These are phyloP conservation scores for Stagonosporopsis chrysanthemi DNA, from an alignment of 2,329 filamentous ascomycete species.

Conservation along the genomic window DNA sequence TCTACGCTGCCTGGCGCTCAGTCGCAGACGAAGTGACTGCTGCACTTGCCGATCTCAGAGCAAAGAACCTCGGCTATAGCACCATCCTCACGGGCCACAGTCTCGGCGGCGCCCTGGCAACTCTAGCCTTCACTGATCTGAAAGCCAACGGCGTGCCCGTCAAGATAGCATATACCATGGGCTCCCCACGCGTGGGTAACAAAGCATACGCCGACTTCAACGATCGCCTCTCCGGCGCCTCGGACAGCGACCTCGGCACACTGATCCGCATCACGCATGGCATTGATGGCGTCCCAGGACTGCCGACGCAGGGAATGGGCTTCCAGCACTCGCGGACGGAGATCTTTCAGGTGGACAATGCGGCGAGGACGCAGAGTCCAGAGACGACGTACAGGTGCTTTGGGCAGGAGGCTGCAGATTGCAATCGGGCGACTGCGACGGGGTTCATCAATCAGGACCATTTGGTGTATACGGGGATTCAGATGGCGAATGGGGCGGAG, in stretches of 20 bases:
- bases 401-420: slow-evolving; percentile 27
- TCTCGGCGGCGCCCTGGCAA: slow-evolving; percentile 70
- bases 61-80: slow-evolving; percentile 58
- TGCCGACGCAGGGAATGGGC: slow-evolving; percentile 66
- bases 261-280: slow-evolving; percentile 71
- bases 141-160: slow-evolving; percentile 14
- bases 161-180: slow-evolving; percentile 42
- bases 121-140: slow-evolving; percentile 55
- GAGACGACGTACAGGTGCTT: slow-evolving; percentile 24
- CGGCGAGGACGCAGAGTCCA: slow-evolving; percentile 14
- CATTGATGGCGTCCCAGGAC: slow-evolving; percentile 70
- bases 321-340: slow-evolving; percentile 73
- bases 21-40: slow-evolving; percentile 52
- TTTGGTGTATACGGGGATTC: slow-evolving; percentile 20
- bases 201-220: slow-evolving; percentile 58
- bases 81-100: slow-evolving; percentile 70
- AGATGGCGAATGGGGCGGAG: slow-evolving; percentile 18
- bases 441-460: slow-evolving; percentile 25
- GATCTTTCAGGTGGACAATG: slow-evolving; percentile 56
- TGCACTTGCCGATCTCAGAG: slow-evolving; percentile 54
- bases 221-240: slow-evolving; percentile 50
- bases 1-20: slow-evolving; percentile 63
- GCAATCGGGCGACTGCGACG: slow-evolving; percentile 12
- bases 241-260: slow-evolving; percentile 55
- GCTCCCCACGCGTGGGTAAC: slow-evolving; percentile 70